Base-by-base conservation (phyloP, 2,329 filamentous ascomycete species). In the Scleromitrula shiraiana region DNA sequence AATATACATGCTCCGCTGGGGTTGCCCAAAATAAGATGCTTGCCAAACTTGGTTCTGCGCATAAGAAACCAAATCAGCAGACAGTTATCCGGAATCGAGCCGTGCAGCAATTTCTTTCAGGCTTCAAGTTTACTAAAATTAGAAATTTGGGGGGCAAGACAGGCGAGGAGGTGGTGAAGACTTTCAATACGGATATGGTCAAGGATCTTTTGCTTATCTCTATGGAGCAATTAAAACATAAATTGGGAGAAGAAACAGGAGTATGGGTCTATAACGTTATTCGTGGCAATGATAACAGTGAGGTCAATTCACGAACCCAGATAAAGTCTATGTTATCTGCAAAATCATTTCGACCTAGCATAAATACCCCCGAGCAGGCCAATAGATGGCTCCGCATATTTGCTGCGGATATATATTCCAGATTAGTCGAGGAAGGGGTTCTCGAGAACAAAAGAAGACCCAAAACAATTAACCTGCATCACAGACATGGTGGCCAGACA, bases 241-340 rank as follows among this genome's bases (percentile, higher is more conserved):
- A 82, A 58, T 68, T 97, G 15, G 87, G 88, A 3, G 85, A 91
- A 44, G 88, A 95, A 37, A 93, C 85, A 0, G 91, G 88, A 1
- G 72, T 75, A 3, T 96, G 90, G 89, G 72, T 97, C 9, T 84
- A 95, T 67, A 80, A 84, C 46, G 85, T 83, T 9, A 83, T 97
- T 45, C 80, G 93, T 9, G 93, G 93, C 1, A 80, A 90, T 52
- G 93, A 98, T 64, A 71, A 73, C 41, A 93, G 85, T 59, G 90
- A 96, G 65, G 88, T 98, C 56, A 96, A 88, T 61, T 78, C 88
- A 23, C 76, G 91, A 43, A 95, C 89, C 1, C 87, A 93, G 61
- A 95, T 96, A 70, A 96, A 97, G 65, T 93, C 86, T 14, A 97
- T 98, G 90, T 73, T 97, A 12, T 96, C 89, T 1, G 90, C 93